Conservation (phyloP, 495 filamentous ascomycete genomes). For the Penicillium alfredii region DNA sequence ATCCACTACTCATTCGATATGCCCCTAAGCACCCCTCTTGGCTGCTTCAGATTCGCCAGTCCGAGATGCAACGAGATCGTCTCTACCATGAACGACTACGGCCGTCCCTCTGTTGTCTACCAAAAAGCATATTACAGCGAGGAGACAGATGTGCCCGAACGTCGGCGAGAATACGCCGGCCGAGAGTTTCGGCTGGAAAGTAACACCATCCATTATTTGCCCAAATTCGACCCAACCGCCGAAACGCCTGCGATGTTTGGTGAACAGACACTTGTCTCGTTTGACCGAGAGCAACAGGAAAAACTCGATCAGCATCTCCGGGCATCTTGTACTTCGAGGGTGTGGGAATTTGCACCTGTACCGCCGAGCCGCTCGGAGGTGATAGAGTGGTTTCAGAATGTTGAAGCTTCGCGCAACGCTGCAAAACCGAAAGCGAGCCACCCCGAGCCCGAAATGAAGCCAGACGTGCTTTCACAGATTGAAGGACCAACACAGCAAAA, state of each 20-base stretch:
- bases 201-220: constrained; percentile 66
- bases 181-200: constrained; percentile 78
- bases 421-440: constrained; percentile 1
- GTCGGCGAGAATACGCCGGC: constrained; percentile 77
- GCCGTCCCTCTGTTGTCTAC: constrained; percentile 59
- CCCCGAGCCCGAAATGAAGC: constrained; percentile 12
- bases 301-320: constrained; percentile 43
- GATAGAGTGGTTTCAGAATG: constrained; percentile 54
- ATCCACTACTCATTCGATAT: constrained; percentile 30
- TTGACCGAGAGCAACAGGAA: constrained; percentile 49
- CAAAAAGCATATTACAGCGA: constrained; percentile 83
- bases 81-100: constrained; percentile 27
- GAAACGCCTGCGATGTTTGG: constrained; percentile 50
- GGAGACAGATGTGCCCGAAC: constrained; percentile 78
- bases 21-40: constrained; percentile 11
- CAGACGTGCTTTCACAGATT: constrained; percentile 68
- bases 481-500: constrained; percentile 85
- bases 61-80: constrained; percentile 26
- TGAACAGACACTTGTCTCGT: constrained; percentile 35
- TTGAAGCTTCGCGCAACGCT: constrained; percentile 15
- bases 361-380: constrained; percentile 73
- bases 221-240: constrained; percentile 67
- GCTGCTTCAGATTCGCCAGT: constrained; percentile 21
- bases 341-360: constrained; percentile 42
- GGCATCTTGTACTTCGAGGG: constrained; percentile 19